Base-by-base conservation (phyloP, 1,284 basidiomycete genomes). In the Tylopilus sp. region DNA sequence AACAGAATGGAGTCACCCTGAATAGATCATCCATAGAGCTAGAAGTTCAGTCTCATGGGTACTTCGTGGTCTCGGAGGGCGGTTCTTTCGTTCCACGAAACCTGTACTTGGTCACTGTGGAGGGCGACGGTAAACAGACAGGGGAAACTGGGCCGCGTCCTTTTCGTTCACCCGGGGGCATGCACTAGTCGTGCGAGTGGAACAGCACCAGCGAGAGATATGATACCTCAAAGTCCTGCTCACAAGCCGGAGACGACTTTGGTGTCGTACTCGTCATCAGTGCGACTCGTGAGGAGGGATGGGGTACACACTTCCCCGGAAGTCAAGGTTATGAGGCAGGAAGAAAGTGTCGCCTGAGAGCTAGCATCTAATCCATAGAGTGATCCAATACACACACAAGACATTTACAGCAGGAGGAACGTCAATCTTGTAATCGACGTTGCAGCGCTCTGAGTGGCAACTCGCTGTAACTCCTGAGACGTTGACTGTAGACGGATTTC, bases 271-370 rank as follows among this genome's bases (percentile, higher is more conserved):
- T 72, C 84, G 71, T 55, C 79, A 38, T 82, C 84, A 47, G 80
- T 81, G 42, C 80, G 83, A 54, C 74, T 82, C n/a, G n/a, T n/a
- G n/a, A n/a, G n/a, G n/a, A n/a, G n/a, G n/a, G n/a, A n/a, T n/a
- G n/a, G n/a, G n/a, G n/a, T n/a, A n/a, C n/a, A 96, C 94, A 46
- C 96, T 86, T 5, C 97, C 97, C 55, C 96, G 85, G 81, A 99
- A 99, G 70, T 99, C 97, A 63, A 99, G 77, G 70, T 97, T 98
- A 71, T 99, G 97, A 0, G 96, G 96, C 54, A 97, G 79, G 71
- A 94, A 99, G 68, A 99, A 88, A 0, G 76, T 83, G 61, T 98
- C 92, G 31, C 80, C 81, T 39, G 93, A 70, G 75, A 92, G 95
- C 86, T 89, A 49, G 1, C 39, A 21, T 36, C 30, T 9, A 4